Evolutionary conservation across 768 basidiomycete genomes (phyloP).

Genomic region (Lanmaoa rubissima): DNA sequence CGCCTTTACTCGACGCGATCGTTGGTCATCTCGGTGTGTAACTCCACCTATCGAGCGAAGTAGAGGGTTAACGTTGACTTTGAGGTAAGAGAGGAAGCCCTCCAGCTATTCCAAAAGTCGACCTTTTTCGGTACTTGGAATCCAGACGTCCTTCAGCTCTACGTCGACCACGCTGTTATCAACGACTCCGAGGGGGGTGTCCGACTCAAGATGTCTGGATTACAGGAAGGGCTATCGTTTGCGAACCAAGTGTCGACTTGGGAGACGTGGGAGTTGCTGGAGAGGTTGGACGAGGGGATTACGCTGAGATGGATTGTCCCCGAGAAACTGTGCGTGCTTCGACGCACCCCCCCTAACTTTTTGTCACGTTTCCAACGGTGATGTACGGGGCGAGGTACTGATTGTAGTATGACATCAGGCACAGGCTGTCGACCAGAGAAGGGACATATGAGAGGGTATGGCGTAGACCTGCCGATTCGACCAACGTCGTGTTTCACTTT

Average conservation of each 20-base stretch:
- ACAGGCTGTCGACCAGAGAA: slow-evolving; percentile 16
- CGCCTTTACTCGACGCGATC: slow-evolving; percentile 56
- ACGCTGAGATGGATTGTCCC: slow-evolving; percentile 32
- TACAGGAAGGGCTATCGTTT: slow-evolving; percentile 67
- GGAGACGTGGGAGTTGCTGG: slow-evolving; percentile 31
- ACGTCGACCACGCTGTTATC: slow-evolving; percentile 56
- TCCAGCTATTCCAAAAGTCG: slow-evolving; percentile 42
- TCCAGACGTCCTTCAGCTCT: slow-evolving; percentile 54
- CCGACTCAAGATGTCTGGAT: slow-evolving; percentile 60
- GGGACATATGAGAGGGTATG: slow-evolving; percentile 25
- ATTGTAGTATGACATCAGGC: not conserved
- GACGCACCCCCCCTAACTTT: not conserved
- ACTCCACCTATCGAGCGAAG: not conserved
- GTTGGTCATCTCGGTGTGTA: slow-evolving; percentile 61
- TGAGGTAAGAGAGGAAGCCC: slow-evolving; percentile 56
- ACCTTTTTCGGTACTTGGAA: slow-evolving; percentile 77
- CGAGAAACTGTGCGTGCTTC: slow-evolving; percentile 12
- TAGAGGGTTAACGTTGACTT: not conserved
- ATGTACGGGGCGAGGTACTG: not conserved
- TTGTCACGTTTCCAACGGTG: not conserved
- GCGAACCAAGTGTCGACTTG: slow-evolving; percentile 36
- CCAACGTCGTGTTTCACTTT: slow-evolving; percentile 28
- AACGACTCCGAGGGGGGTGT: slow-evolving; percentile 39
- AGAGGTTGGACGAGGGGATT: slow-evolving; percentile 26
- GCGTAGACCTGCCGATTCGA: slow-evolving; percentile 30